These are phyloP conservation scores for Suhomyces vadensis DNA, from an alignment of 805 yeast genomes.

Conservation along the genomic window DNA sequence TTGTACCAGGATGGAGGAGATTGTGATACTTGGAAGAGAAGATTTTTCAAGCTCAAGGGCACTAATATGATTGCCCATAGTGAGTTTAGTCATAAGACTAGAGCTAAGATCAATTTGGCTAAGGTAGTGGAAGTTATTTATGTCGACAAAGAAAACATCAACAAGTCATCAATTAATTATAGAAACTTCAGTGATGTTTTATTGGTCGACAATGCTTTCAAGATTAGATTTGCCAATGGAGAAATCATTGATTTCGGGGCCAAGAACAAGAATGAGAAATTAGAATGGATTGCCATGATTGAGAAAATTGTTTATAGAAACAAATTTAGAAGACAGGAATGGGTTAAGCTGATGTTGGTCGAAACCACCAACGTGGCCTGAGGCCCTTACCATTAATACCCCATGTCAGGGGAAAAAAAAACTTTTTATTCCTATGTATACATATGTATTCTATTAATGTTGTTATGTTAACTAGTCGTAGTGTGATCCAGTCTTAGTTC, in stretches of 20 bases:
- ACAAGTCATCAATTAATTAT: slow-evolving; percentile 29
- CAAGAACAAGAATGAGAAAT: slow-evolving; percentile 60
- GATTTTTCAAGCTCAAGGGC: slow-evolving; percentile 75
- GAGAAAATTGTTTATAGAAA: slow-evolving; percentile 58
- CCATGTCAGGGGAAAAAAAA: not conserved
- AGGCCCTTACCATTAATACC: no score
- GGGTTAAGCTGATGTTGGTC: slow-evolving; percentile 54
- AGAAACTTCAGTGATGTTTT: slow-evolving; percentile 75
- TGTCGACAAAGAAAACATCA: slow-evolving; percentile 40
- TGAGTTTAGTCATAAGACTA: slow-evolving; percentile 63
- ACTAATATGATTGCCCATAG: slow-evolving; percentile 74
- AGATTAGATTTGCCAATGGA: slow-evolving; percentile 71
- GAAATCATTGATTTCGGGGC: slow-evolving; percentile 87
- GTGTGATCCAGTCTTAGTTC: not conserved
- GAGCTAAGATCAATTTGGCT: slow-evolving; percentile 73
- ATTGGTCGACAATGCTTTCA: slow-evolving; percentile 71
- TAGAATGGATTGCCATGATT: slow-evolving; percentile 63
- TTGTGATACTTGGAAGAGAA: slow-evolving; percentile 66
- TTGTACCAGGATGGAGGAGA: slow-evolving; percentile 93
- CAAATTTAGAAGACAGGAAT: slow-evolving; percentile 56
- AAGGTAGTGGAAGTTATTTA: slow-evolving; percentile 59
- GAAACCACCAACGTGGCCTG: slow-evolving; percentile 6
- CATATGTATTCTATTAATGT: slow-evolving; percentile 8
- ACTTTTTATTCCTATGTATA: slow-evolving; percentile 2
- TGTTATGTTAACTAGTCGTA: slow-evolving; percentile 1